Percentiles rank a stretch among this genome's conserved stretches.
phyloP scores from a whole-genome alignment of 352 stramenopile genomes.

The Phytopythium kandeliae region DNA sequence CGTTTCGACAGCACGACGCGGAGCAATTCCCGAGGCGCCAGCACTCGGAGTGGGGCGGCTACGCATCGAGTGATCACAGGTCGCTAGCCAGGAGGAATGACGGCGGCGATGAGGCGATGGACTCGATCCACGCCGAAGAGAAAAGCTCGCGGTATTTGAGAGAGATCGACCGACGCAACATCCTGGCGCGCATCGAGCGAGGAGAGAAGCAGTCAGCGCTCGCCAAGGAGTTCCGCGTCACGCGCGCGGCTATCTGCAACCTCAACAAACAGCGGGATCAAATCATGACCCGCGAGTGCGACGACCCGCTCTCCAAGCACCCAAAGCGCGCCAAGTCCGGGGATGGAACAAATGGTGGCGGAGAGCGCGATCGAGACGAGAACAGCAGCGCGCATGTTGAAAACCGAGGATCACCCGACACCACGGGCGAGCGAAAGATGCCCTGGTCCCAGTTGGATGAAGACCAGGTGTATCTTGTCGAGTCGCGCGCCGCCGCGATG shows the following conservation, averaged over 20 bases:
- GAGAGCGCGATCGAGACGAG: slow-evolving; percentile 8
- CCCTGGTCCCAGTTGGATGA: not conserved
- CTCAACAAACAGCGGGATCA: slow-evolving; percentile 50
- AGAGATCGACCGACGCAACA: slow-evolving; percentile 53
- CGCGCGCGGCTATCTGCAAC: slow-evolving; percentile 56
- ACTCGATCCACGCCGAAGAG: too few relatives aligned
- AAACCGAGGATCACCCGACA: not conserved
- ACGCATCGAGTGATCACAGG: not conserved
- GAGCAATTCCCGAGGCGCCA: not conserved
- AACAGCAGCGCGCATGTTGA: not conserved
- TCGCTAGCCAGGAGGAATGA: too few relatives aligned
- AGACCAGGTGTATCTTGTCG: slow-evolving; percentile 11
- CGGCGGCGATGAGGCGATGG: too few relatives aligned
- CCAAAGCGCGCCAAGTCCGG: slow-evolving; percentile 23
- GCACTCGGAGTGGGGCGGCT: not conserved
- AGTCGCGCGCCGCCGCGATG: slow-evolving; percentile 7
- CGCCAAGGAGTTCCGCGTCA: slow-evolving; percentile 63
- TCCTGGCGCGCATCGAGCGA: slow-evolving; percentile 39
- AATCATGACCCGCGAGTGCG: slow-evolving; percentile 34
- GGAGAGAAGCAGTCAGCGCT: slow-evolving; percentile 61
- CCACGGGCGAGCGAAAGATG: not conserved
- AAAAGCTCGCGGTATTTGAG: slow-evolving; percentile 56
- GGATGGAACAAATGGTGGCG: not conserved
- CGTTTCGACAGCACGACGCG: not conserved
- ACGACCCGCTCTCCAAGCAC: slow-evolving; percentile 51